Base-by-base conservation (phyloP, 306 rosid genomes). In the Cucurbita pepo region DNA sequence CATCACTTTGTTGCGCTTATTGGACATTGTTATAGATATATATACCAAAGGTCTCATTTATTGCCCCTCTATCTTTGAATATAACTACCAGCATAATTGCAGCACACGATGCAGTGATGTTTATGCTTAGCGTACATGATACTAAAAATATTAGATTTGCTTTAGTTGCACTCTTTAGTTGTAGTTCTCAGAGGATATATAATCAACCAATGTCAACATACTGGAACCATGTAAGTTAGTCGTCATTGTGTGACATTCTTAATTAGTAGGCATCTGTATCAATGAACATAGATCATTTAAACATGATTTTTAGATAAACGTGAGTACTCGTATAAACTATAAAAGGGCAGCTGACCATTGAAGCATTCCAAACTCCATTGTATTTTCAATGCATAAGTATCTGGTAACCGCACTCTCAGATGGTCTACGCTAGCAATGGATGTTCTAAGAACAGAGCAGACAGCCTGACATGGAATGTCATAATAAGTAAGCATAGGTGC, bases 401-500 rank as follows among this genome's bases (percentile, higher is more conserved):
- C 88, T 4, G 86, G 84, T 77, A 94, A 57, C 75, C 22, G 80
- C 80, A 90, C 83, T 5, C 87, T 89, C 86, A 91, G 80, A 77
- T 82, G 88, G 77, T 87, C 98, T 14, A 90, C 81, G 73, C 86
- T 87, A 12, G 89, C 66, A 66, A 94, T 73, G 54, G 99, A 92
- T 52, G 97, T 94, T 85, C 92, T 85, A 4, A 94, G 87, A 76
- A 90, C 97, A 73, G 97, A 77, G 82, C 95, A 91, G 73, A 94
- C 79, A 70, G 88, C 96, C 97, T 94, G 82, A 7, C 61, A 51
- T 18, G 82, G 19, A 34, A 34, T 14, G 77, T 63, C 81, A 84
- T 48, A 77, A 78, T 1, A 80, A 6, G 77, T 69, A 53, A 81
- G 86, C 37, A 45, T 66, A 56, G 52, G 59, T 25, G 53, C 41